Percentiles rank a stretch among this genome's conserved stretches.
Conservation (phyloP, 768 basidiomycete genomes). For the Xerocomus brunneocitrinus region DNA sequence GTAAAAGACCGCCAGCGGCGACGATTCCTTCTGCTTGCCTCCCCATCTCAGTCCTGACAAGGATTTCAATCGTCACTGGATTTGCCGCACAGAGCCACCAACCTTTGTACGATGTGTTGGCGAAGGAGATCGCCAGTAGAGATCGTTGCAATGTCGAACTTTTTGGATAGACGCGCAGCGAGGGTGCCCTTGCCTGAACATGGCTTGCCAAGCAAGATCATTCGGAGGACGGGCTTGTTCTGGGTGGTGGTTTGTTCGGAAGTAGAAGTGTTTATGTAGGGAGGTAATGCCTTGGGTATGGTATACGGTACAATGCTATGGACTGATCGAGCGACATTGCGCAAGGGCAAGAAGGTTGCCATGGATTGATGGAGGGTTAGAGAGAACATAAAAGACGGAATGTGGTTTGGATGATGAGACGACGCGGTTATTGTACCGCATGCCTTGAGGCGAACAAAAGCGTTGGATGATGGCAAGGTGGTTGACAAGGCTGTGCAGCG, state of each 20-base stretch:
- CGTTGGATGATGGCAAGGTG: not conserved
- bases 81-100: constrained; percentile 10
- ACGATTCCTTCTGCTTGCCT: constrained; percentile 72
- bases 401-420: not conserved
- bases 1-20: constrained; percentile 66
- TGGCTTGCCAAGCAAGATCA: constrained; percentile 53
- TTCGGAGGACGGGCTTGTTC: constrained; percentile 33
- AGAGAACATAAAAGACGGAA: not conserved
- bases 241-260: constrained; percentile 22
- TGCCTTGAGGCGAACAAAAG: constrained; percentile 20
- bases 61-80: not conserved
- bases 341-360: not conserved
- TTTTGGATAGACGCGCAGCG: constrained; percentile 61
- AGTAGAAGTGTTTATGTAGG: constrained; percentile 39
- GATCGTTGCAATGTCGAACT: constrained; percentile 68
- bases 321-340: constrained; percentile 13
- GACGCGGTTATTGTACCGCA: constrained; percentile 10
- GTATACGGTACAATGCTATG: constrained; percentile 18
- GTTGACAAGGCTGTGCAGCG: constrained; percentile 11
- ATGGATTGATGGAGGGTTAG: not conserved
- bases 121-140: constrained; percentile 84
- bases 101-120: constrained; percentile 70
- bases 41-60: constrained; percentile 63
- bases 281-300: constrained; percentile 40
- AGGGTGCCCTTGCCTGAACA: constrained; percentile 84